Evolutionary conservation across 768 basidiomycete species (phyloP).

Genomic region (Rhizopogon salebrosus): DNA sequence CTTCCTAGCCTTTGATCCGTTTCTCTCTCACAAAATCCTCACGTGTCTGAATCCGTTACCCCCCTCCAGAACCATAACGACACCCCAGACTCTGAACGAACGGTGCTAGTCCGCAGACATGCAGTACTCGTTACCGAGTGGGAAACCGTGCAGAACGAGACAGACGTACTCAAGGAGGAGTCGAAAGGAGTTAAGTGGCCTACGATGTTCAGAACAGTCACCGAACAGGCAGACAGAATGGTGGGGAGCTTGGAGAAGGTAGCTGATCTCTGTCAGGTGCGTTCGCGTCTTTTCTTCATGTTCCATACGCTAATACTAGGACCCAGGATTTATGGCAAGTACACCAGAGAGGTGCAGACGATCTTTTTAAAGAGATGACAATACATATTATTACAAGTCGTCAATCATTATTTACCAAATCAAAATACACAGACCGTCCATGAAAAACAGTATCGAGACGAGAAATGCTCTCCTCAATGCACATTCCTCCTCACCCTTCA

Average conservation of each 20-base stretch:
- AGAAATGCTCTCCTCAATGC: too few relatives aligned
- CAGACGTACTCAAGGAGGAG: conserved; percentile 81
- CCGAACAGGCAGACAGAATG: conserved; percentile 96
- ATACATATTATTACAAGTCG: too few relatives aligned
- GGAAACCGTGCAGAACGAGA: conserved; percentile 76
- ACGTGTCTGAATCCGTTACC: conserved; percentile 63
- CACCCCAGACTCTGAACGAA: conserved; percentile 34
- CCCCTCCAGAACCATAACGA: conserved; percentile 51
- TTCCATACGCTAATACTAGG: conserved; percentile 4
- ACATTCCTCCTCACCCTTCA: too few relatives aligned
- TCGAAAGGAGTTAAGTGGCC: conserved; percentile 97
- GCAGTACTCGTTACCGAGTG: conserved; percentile 70
- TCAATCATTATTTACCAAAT: too few relatives aligned
- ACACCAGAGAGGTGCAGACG: conserved; percentile 49
- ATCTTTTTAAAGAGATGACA: too few relatives aligned
- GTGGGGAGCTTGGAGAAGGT: conserved; percentile 95
- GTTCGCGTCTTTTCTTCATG: conserved; percentile 20
- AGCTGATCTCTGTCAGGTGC: conserved; percentile 81
- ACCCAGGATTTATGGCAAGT: conserved; percentile 80
- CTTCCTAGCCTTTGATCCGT: not conserved
- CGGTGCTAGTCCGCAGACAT: conserved; percentile 65
- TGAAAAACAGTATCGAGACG: too few relatives aligned
- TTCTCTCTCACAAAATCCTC: not conserved
- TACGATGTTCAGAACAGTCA: conserved; percentile 88
- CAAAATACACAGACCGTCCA: too few relatives aligned